Conservation (phyloP, 2,329 filamentous ascomycete genomes). For the Arthroderma sp. region DNA sequence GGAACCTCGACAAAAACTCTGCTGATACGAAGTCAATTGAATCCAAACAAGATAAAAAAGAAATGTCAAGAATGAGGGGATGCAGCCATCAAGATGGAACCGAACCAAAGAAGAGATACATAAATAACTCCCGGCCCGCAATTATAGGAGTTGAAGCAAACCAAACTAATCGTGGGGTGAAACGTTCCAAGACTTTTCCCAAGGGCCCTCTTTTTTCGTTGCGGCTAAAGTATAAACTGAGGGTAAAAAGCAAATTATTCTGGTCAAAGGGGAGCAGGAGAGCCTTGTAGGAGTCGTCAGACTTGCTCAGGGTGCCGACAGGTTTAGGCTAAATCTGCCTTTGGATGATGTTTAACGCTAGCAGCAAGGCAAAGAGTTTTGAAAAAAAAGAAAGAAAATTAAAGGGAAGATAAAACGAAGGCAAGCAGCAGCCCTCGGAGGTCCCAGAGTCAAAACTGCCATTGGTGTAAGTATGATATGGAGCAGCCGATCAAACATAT, state of each 20-base stretch:
- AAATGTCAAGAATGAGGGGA: slow-evolving; percentile 7
- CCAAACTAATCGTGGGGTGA: slow-evolving; percentile 26
- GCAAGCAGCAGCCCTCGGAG: background rate
- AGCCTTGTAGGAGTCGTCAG: background rate
- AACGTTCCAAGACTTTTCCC: slow-evolving; percentile 17
- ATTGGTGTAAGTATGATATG: slow-evolving; percentile 2
- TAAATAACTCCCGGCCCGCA: slow-evolving; percentile 9
- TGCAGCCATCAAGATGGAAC: slow-evolving; percentile 6
- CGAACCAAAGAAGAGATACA: slow-evolving; percentile 7
- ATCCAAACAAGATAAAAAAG: background rate
- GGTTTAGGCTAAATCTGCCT: slow-evolving; percentile 4
- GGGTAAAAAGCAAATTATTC: slow-evolving; percentile 2
- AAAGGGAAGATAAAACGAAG: background rate
- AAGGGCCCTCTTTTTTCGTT: background rate
- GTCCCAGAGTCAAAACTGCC: background rate
- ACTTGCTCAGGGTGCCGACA: background rate
- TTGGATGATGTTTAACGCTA: background rate
- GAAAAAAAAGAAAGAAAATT: slow-evolving; percentile 1
- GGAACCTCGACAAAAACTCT: slow-evolving; percentile 1
- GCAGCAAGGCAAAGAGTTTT: background rate
- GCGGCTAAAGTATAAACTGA: background rate
- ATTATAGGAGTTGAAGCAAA: slow-evolving; percentile 15
- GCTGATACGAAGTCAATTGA: slow-evolving; percentile 10
- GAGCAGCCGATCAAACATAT: slow-evolving; percentile 5
- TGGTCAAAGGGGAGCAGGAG: background rate